phyloP scores from a whole-genome alignment of 1,139 yeast genomes.

The Lodderomyces metapsilosis region DNA sequence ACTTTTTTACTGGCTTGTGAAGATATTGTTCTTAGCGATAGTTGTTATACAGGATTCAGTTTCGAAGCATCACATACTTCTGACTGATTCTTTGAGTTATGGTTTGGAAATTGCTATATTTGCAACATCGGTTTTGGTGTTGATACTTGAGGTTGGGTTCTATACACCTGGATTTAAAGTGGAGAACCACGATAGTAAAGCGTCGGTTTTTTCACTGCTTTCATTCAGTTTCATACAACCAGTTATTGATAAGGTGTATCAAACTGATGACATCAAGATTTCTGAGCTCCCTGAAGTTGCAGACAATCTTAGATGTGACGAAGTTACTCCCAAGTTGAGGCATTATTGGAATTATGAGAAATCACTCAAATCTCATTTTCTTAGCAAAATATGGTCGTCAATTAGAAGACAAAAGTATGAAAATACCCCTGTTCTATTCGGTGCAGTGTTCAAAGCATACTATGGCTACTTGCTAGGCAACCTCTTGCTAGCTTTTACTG shows the following conservation, averaged over 20 bases:
- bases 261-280: conserved; percentile 19
- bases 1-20: conserved; percentile 30
- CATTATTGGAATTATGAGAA: conserved; percentile 12
- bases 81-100: conserved; percentile 16
- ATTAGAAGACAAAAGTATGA: conserved; percentile 10
- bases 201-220: conserved; percentile 9
- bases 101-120: conserved; percentile 19
- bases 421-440: conserved; percentile 11
- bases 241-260: conserved; percentile 21
- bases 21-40: conserved; percentile 17
- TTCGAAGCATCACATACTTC: conserved; percentile 26
- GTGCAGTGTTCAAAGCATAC: conserved; percentile 10
- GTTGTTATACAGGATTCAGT: conserved; percentile 30
- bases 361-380: conserved; percentile 8
- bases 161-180: conserved; percentile 47
- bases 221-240: conserved; percentile 28
- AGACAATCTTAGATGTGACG: conserved; percentile 13
- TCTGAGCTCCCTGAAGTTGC: conserved; percentile 22
- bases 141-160: conserved; percentile 32
- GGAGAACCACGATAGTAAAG: conserved; percentile 24
- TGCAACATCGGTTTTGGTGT: conserved; percentile 31
- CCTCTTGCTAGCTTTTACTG: conserved; percentile 18
- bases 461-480: conserved; percentile 9
- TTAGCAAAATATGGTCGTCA: conserved; percentile 9
- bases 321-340: conserved; percentile 7